Percentiles rank a stretch among this genome's conserved stretches.
phyloP scores from a whole-genome alignment of 352 stramenopile genomes.

The Globisporangium camurandrum region DNA sequence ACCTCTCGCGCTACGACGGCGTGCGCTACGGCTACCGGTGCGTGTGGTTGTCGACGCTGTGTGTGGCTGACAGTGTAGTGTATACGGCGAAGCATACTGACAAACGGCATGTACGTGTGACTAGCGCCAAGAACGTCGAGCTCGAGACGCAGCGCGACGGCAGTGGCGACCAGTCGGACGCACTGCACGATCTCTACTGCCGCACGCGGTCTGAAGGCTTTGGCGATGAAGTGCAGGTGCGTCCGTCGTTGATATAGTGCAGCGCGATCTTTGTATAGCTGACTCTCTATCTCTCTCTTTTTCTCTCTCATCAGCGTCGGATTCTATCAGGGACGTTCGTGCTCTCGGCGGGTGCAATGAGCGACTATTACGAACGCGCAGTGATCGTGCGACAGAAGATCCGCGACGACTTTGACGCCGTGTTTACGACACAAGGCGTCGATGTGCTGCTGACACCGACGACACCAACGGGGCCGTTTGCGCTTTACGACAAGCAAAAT shows the following conservation, averaged over 20 bases:
- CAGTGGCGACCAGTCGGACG: constrained; percentile 59
- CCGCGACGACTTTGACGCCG: constrained; percentile 62
- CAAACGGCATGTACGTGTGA: neutral
- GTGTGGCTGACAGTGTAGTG: neutral
- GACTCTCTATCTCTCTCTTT: too few species aligned
- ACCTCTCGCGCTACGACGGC: constrained; percentile 96
- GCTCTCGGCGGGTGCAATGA: constrained; percentile 79
- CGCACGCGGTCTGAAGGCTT: constrained; percentile 86
- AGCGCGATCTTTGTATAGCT: too few species aligned
- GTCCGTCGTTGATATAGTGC: too few species aligned
- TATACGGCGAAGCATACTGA: neutral
- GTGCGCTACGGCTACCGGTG: constrained; percentile 87
- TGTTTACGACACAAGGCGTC: constrained; percentile 44
- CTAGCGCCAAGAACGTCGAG: constrained; percentile 43
- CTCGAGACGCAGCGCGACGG: constrained; percentile 34
- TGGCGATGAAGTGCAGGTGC: constrained; percentile 86
- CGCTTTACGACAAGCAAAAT: constrained; percentile 39
- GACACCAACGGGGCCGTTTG: constrained; percentile 78
- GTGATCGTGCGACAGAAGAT: constrained; percentile 75
- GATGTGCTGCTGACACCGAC: constrained; percentile 86
- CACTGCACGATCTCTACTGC: constrained; percentile 82
- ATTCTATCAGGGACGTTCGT: constrained; percentile 90
- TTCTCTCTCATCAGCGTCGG: constrained; percentile 73
- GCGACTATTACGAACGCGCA: constrained; percentile 87
- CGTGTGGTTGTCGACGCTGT: neutral